phyloP scores from a whole-genome alignment of 441 rosid species.

The Adansonia madagascariensis region DNA sequence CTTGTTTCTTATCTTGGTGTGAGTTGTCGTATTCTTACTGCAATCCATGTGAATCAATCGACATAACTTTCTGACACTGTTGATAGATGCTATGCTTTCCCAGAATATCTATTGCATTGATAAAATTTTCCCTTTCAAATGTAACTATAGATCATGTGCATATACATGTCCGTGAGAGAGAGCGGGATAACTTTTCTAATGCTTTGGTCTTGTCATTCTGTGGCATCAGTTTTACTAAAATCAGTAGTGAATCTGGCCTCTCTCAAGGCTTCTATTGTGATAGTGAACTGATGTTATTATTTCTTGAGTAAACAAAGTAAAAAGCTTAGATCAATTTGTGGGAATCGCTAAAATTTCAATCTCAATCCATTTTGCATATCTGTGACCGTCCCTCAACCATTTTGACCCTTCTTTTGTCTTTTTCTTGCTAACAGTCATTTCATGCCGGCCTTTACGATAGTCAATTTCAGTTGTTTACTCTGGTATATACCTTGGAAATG shows the following conservation, averaged over 20 bases:
- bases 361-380: neutral
- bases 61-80: neutral
- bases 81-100: neutral
- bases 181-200: neutral
- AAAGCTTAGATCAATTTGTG: neutral
- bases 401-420: too few relatives aligned
- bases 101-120: conserved; percentile 3
- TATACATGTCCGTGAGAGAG: neutral
- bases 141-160: neutral
- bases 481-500: too few relatives aligned
- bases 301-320: conserved; percentile 12
- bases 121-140: neutral
- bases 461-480: too few relatives aligned
- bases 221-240: neutral
- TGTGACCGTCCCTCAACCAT: too few relatives aligned
- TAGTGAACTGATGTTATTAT: neutral
- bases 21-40: neutral
- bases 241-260: neutral
- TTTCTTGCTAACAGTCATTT: neutral
- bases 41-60: neutral
- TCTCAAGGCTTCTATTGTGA: neutral
- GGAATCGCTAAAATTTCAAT: neutral
- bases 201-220: neutral
- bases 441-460: neutral
- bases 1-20: conserved; percentile 14